Base-by-base conservation (phyloP, 257 asterid genomes). In the Dorcoceras hygrometricum region DNA sequence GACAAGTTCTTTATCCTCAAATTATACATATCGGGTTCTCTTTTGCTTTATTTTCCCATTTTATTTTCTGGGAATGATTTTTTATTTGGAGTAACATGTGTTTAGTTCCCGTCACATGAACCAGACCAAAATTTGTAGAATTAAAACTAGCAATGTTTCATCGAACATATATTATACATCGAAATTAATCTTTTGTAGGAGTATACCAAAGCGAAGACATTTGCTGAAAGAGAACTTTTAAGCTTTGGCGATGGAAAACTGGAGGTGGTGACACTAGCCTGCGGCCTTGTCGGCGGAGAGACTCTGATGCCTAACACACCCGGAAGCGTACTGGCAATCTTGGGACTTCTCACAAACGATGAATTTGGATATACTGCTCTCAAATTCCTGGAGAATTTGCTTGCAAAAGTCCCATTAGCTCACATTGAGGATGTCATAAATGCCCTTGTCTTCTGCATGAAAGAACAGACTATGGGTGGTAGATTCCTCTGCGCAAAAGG, bases 211-310 rank as follows among this genome's bases (percentile, higher is more conserved):
- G 80, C 88, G 18, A 83, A 83, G 75, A 79, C 82, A 68, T 34
- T 78, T 53, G 76, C 83, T 2, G 89, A 83, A 22, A 68, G 78
- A 59, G 84, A 83, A 71, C 71, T 80, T 23, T 29, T 81, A 32
- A 74, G 72, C 28, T 67, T 67, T 23, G 61, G 34, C 31, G 55
- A 69, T 24, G 73, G 59, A 7, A 43, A 62, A 22, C 19, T 84
- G 59, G 81, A 77, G 56, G 83, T 75, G 48, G 81, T 82, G 11
- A 75, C 82, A 56, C 72, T 86, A 28, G 70, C 23, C 8, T 76
- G 79, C 59, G 88, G 84, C 58, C 81, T 84, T 39, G 89, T 86
- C 14, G 86, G 94, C 2, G 88, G 87, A 57, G 76, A 65, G 6
- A 57, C 68, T 39, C 62, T 68, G 34, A 11, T 72, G 71, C 57